Evolutionary conservation across 225 moss, liverwort and hornwort species (phyloP).

Genomic region (Climacium dendroides): DNA sequence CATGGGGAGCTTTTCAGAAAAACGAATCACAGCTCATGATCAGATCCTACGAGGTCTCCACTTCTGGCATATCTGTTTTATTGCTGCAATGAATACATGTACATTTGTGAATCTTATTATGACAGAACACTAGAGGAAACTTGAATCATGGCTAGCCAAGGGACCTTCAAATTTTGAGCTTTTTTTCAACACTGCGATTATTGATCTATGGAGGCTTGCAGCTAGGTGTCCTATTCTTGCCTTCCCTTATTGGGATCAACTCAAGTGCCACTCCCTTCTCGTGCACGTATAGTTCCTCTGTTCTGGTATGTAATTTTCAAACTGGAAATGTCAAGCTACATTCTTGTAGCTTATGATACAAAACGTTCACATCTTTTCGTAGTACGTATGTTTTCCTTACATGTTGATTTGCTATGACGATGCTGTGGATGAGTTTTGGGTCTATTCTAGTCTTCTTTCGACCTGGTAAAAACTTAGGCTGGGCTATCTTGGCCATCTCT

Average conservation of each 20-base stretch:
- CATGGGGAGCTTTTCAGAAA: constrained; percentile 84
- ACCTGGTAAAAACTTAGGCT: neutral
- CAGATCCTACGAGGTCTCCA: constrained; percentile 81
- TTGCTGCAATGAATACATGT: neutral
- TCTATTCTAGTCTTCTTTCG: neutral
- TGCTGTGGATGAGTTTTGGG: neutral
- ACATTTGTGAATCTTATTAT: neutral
- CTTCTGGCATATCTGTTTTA: neutral
- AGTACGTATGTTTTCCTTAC: neutral
- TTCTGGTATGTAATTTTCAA: constrained; percentile 22
- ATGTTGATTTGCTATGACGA: neutral
- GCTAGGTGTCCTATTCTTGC: constrained; percentile 77
- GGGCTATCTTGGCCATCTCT: neutral
- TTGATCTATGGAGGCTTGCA: constrained; percentile 28
- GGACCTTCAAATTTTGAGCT: neutral
- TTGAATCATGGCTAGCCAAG: neutral
- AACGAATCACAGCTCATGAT: constrained; percentile 83
- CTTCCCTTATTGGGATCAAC: constrained; percentile 36
- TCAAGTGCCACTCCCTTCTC: constrained; percentile 42
- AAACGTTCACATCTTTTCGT: neutral
- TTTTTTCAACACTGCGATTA: neutral
- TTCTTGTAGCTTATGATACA: neutral
- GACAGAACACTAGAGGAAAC: neutral
- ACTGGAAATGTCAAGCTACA: neutral
- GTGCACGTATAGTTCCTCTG: constrained; percentile 43